Evolutionary conservation across 192 early-diverging fungal genomes (phyloP), one percentile per base, ranked within the genome.

Genomic region (Coemansia asiatica): DNA sequence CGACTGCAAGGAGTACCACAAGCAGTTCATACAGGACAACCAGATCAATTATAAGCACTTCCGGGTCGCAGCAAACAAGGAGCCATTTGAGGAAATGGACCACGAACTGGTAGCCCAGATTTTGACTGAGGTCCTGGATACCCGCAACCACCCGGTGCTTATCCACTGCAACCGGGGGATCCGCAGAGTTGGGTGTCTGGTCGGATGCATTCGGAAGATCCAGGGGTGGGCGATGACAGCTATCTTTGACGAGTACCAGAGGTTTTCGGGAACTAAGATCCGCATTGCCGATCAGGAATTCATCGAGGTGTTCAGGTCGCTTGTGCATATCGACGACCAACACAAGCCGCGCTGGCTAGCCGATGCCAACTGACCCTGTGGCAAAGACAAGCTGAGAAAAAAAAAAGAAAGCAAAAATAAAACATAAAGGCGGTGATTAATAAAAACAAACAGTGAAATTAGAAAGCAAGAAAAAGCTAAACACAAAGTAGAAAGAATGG

Each of bases 161-260:
- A 88, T 97, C 9, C 96, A 98, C 77, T 98, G 95, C 68, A 91
- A 95, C 63, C 91, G 95, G 26, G 96, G 95, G 50, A 97, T 94
- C 68, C 90, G 95, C 66, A 87, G 97, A 13, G 90, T 96, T 21
- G 97, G 95, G 6, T 98, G 95, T 68, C 56, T 98, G 23, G 88
- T 98, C 19, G 95, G 95, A 4, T 96, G 94, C 63, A 83, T 98
- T 16, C 79, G 97, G 23, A 97, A 96, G 74, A 83, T 96, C 50
- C 95, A 97, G 62, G 87, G 87, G 50, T 98, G 97, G 97, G 94
- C 94, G 19, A 89, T 96, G 87, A 94, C 97, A 0, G 90, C 91
- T 6, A 97, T 96, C 16, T 98, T 97, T 86, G 95, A 95, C 82
- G 97, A 98, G 81, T 98, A 97, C 69, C 81, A 93, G 48, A 75